Evolutionary conservation across 345 rosid species (phyloP).

Genomic region (Brassica carinata): DNA sequence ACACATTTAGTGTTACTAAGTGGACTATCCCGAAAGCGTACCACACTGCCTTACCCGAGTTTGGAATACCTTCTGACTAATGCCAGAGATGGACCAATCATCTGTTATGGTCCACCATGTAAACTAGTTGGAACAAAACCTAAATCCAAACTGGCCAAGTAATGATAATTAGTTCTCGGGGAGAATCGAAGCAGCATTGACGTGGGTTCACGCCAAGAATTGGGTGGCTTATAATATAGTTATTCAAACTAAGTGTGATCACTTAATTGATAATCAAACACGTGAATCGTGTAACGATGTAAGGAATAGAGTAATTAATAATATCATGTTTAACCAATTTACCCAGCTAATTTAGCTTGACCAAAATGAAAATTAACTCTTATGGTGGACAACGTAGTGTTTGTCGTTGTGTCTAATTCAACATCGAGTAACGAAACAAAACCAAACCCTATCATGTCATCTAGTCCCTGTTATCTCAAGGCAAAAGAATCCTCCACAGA

Average conservation of each 20-base stretch:
- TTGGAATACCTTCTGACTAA: too few species aligned
- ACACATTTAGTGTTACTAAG: too few species aligned
- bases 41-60: too few species aligned
- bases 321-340: not conserved
- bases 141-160: too few species aligned
- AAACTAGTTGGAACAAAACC: too few species aligned
- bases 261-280: not conserved
- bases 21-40: too few species aligned
- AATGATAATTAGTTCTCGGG: too few species aligned
- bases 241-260: not conserved
- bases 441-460: constrained; percentile 48
- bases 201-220: too few species aligned
- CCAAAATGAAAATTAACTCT: constrained; percentile 9
- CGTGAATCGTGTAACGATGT: not conserved
- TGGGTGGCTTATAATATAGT: not conserved
- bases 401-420: constrained; percentile 22
- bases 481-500: constrained; percentile 59
- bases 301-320: not conserved
- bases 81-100: too few species aligned
- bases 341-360: not conserved
- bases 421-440: constrained; percentile 25
- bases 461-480: constrained; percentile 59
- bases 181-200: too few species aligned
- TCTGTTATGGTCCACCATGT: too few species aligned
- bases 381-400: constrained; percentile 17